Percentiles rank a stretch among this genome's conserved stretches.
These are phyloP conservation scores for Secale cereale DNA, from an alignment of 176 grass and related monocot genomes.

Conservation along the genomic window DNA sequence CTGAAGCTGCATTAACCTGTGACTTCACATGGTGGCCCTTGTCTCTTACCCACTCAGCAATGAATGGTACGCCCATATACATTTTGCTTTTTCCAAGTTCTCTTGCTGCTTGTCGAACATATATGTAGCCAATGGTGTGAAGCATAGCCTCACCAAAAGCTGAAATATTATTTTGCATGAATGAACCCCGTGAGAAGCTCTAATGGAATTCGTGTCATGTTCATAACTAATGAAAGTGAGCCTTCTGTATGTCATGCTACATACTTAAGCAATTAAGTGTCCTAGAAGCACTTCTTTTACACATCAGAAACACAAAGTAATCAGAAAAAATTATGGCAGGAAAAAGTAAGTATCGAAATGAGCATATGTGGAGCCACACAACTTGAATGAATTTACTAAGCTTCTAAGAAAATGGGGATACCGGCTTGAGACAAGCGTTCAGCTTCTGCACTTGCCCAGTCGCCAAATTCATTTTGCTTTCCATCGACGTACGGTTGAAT, in stretches of 20 bases:
- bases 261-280: no score
- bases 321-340: no score
- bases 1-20: conserved; percentile 96
- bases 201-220: background rate
- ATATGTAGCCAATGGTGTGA: conserved; percentile 94
- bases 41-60: conserved; percentile 97
- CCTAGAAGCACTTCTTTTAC: no score
- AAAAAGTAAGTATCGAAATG: background rate
- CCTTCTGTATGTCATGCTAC: background rate
- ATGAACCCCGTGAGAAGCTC: background rate
- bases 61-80: conserved; percentile 88
- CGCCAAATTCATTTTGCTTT: conserved; percentile 56
- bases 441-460: conserved; percentile 84
- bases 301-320: no score
- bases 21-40: conserved; percentile 92
- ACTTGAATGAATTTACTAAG: background rate
- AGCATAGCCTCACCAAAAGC: conserved; percentile 99
- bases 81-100: conserved; percentile 77
- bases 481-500: conserved; percentile 73
- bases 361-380: background rate
- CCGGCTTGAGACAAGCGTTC: conserved; percentile 66
- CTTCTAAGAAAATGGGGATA: conserved; percentile 12
- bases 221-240: background rate
- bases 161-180: conserved; percentile 37
- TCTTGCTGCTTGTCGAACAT: conserved; percentile 79